Evolutionary conservation across 345 rosid species (phyloP).

Genomic region (Populus simonii): DNA sequence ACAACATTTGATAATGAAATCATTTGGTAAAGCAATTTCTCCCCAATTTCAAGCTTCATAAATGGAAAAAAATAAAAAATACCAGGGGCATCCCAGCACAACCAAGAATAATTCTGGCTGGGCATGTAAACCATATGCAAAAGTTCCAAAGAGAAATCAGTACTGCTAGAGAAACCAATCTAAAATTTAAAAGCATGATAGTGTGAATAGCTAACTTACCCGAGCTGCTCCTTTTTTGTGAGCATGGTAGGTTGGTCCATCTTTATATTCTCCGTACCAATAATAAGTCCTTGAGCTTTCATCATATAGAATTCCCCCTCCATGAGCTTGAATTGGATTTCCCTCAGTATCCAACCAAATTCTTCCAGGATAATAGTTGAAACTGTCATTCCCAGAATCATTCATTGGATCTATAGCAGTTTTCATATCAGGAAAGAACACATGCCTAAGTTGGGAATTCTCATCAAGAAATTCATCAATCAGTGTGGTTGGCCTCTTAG

Average conservation of each 20-base stretch:
- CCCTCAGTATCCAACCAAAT: slow-evolving; percentile 93
- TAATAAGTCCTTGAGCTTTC: slow-evolving; percentile 56
- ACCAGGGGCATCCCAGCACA: slow-evolving; percentile 2
- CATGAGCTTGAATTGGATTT: slow-evolving; percentile 92
- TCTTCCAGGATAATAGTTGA: slow-evolving; percentile 61
- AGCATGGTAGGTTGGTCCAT: slow-evolving; percentile 83
- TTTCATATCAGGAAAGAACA: slow-evolving; percentile 72
- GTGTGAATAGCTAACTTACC: slow-evolving; percentile 43
- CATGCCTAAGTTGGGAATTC: slow-evolving; percentile 68
- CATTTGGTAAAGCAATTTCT: neutral
- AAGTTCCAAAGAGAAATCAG: neutral
- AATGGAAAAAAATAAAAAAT: neutral
- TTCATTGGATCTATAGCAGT: slow-evolving; percentile 58
- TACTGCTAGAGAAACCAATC: slow-evolving; percentile 1
- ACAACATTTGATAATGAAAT: neutral
- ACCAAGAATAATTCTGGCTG: neutral
- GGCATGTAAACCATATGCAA: neutral
- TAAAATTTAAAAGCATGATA: slow-evolving; percentile 7
- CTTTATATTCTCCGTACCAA: slow-evolving; percentile 95
- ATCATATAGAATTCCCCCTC: slow-evolving; percentile 76
- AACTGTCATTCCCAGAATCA: slow-evolving; percentile 51
- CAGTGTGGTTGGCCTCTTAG: slow-evolving; percentile 61
- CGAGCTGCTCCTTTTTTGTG: slow-evolving; percentile 77
- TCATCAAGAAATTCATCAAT: slow-evolving; percentile 97
- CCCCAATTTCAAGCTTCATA: neutral